Base-by-base conservation (phyloP, 2,329 filamentous ascomycete species). In the Cladosporium velox region DNA sequence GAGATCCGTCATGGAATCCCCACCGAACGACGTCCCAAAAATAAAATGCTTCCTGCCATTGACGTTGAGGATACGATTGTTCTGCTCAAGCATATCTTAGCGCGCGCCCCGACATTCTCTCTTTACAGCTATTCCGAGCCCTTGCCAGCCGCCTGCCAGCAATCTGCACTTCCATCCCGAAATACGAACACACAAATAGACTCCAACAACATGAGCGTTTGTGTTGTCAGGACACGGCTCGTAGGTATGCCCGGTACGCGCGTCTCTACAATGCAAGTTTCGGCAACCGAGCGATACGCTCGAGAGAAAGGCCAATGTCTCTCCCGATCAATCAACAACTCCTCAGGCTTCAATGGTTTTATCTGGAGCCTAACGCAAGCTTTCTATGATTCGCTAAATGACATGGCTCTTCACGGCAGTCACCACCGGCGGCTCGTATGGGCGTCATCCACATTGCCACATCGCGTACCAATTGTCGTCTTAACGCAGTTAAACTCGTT, bases 41-140 rank as follows among this genome's bases (percentile, higher is more conserved):
- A 55, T 58, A 58, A 38, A 11, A 15, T 38, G 32, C 21, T 11
- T 58, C 24, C 55, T 38, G 32, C 55, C 55, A 58, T 58, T 58
- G 55, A 58, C 55, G 55, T 58, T 32, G 5, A 21, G 55, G 1
- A 35, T n/a, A 41, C n/a, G 55, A 7, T 34, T 28, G 34, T 38
- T 26, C 55, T 35, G 7, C 18, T 38, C 54, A 41, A 58, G 34
- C 18, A 24, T 34, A 26, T 14, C 5, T 58, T 58, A 58, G 55
- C 55, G 55, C 55, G 28, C 52, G 52, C 28, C 18, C 41, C 30
- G 26, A 55, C 28, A 34, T 30, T 11, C 41, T 11, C 41, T 47
- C n/a, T 47, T 47, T 8, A 47, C 8, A 12, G 3, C n/a, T 47
- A 47, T 47, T 47, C 41, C n/a, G n/a, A 21, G 41, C 41, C 41